These are phyloP conservation scores for Cercospora beticola DNA, from an alignment of 2,329 filamentous ascomycete genomes.

Conservation along the genomic window DNA sequence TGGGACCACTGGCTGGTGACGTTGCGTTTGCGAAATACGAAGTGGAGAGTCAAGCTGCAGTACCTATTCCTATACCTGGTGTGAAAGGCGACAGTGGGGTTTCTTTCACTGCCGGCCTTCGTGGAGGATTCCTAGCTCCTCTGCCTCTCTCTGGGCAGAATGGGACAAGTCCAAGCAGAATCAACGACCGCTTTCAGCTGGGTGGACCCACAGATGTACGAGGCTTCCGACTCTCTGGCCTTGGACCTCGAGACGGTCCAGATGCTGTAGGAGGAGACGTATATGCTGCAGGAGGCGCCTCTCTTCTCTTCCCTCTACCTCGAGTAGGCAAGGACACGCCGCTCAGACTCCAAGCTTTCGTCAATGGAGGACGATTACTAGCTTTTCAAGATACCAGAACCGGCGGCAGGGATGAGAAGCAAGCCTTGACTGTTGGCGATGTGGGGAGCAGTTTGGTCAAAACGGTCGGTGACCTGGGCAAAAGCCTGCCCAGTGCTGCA, in stretches of 20 bases:
- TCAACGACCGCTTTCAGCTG: constrained; percentile 94
- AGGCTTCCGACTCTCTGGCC: constrained; percentile 84
- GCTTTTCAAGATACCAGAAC: constrained; percentile 60
- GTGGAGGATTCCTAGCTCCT: constrained; percentile 80
- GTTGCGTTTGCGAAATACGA: constrained; percentile 95
- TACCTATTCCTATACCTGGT: constrained; percentile 71
- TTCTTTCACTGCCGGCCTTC: constrained; percentile 77
- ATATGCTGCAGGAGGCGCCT: constrained; percentile 85
- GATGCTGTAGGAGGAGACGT: constrained; percentile 90
- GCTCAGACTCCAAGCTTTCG: constrained; percentile 82
- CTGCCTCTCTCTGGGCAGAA: constrained; percentile 62
- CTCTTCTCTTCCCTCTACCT: constrained; percentile 81
- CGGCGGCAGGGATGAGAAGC: constrained; percentile 39
- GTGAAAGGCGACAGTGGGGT: constrained; percentile 70
- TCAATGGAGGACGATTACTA: constrained; percentile 84
- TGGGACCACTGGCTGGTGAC: constrained; percentile 73
- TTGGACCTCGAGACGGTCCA: constrained; percentile 81
- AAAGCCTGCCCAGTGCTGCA: constrained; percentile 77
- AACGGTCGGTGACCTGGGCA: constrained; percentile 69
- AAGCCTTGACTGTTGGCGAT: constrained; percentile 50
- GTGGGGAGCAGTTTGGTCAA: constrained; percentile 57
- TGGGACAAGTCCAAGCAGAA: constrained; percentile 65
- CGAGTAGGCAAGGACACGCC: constrained; percentile 78
- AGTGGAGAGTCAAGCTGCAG: constrained; percentile 72
- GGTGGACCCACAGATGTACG: constrained; percentile 93